Percentiles rank a stretch among this genome's conserved stretches.
These are phyloP conservation scores for Schizosaccharomyces japonicus DNA, from an alignment of 805 yeast species.

Conservation along the genomic window DNA sequence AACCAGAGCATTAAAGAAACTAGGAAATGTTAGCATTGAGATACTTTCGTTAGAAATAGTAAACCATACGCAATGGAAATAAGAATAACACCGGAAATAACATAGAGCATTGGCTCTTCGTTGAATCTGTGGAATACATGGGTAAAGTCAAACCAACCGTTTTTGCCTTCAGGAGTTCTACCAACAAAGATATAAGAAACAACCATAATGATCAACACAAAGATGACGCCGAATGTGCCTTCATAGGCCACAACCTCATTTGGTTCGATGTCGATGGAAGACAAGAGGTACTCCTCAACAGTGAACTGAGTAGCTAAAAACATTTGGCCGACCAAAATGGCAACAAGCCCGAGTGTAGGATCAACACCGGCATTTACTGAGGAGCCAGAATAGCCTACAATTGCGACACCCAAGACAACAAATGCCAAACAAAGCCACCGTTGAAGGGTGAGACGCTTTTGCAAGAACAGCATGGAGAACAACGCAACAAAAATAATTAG, in stretches of 20 bases:
- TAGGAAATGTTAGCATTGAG: not conserved
- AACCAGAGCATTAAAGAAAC: conserved; percentile 52
- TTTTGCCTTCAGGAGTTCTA: conserved; percentile 15
- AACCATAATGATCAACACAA: conserved; percentile 24
- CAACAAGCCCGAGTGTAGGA: conserved; percentile 27
- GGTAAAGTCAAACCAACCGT: conserved; percentile 31
- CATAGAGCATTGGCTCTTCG: conserved; percentile 20
- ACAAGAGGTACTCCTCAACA: conserved; percentile 44
- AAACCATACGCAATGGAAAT: conserved; percentile 25
- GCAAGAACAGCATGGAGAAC: conserved; percentile 38
- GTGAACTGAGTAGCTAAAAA: conserved; percentile 59
- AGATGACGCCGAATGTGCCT: conserved; percentile 37
- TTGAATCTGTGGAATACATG: conserved; percentile 29
- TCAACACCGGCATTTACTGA: not conserved
- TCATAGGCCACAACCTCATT: conserved; percentile 47
- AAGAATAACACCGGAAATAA: conserved; percentile 42
- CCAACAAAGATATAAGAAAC: conserved; percentile 17
- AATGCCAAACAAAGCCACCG: conserved; percentile 46
- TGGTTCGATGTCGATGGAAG: conserved; percentile 31
- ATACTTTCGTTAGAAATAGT: not conserved
- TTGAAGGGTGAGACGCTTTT: conserved; percentile 27
- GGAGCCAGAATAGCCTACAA: conserved; percentile 53
- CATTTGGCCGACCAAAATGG: conserved; percentile 38
- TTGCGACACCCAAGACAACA: conserved; percentile 44
- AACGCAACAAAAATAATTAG: conserved; percentile 53